These are phyloP conservation scores for Nakazawaea siamensis DNA, from an alignment of 805 yeast genomes.

Conservation along the genomic window DNA sequence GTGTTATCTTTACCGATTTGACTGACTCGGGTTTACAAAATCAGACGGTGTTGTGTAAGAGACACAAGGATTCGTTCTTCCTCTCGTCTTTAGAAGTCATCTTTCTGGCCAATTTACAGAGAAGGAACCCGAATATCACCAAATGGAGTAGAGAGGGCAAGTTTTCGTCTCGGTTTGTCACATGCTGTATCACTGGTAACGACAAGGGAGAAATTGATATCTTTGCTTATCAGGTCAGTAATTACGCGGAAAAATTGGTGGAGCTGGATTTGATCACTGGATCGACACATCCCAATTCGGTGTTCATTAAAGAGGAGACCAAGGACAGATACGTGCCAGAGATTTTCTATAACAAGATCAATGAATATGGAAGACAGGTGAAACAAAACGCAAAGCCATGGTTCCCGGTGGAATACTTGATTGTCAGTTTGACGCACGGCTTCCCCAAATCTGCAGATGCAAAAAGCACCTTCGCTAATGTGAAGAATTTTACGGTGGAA, in stretches of 20 bases:
- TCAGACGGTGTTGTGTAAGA: slow-evolving; percentile 85
- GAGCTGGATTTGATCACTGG: slow-evolving; percentile 80
- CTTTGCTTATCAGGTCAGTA: slow-evolving; percentile 81
- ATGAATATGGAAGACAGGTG: slow-evolving; percentile 86
- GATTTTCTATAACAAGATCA: slow-evolving; percentile 72
- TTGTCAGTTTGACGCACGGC: slow-evolving; percentile 88
- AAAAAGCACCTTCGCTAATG: slow-evolving; percentile 33
- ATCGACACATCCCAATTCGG: slow-evolving; percentile 84
- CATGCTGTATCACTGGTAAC: slow-evolving; percentile 93
- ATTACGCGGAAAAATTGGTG: slow-evolving; percentile 80
- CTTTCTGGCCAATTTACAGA: slow-evolving; percentile 78
- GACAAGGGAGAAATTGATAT: slow-evolving; percentile 82
- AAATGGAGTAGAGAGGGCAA: slow-evolving; percentile 54
- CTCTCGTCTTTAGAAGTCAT: slow-evolving; percentile 79
- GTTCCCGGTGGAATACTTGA: slow-evolving; percentile 83
- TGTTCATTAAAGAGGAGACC: slow-evolving; percentile 65
- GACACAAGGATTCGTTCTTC: slow-evolving; percentile 89
- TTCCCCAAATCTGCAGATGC: slow-evolving; percentile 55
- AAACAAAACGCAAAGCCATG: slow-evolving; percentile 85
- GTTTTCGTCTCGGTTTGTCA: slow-evolving; percentile 85
- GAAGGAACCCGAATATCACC: slow-evolving; percentile 50
- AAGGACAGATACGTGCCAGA: slow-evolving; percentile 88
- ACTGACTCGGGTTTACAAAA: slow-evolving; percentile 80
- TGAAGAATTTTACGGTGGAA: slow-evolving; percentile 59
- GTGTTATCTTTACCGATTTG: slow-evolving; percentile 83